Conservation (phyloP, 2,329 filamentous ascomycete species). For the Seiridium unicorne region DNA sequence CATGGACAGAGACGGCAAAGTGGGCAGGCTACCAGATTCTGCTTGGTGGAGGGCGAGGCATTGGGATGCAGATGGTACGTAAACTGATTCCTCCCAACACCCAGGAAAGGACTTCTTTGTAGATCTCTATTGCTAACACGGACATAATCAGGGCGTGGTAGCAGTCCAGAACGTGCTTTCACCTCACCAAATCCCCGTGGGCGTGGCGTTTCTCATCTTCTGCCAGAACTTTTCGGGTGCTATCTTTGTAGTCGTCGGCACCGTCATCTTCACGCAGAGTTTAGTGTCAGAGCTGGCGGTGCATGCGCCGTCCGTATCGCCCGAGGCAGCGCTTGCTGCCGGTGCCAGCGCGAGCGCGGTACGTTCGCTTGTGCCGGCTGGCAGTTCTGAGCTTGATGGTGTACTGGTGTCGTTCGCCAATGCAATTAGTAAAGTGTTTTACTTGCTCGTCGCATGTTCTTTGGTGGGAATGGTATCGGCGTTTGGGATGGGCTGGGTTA, state of each 20-base stretch:
- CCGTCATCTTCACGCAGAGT: slow-evolving; percentile 26
- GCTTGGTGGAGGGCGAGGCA: slow-evolving; percentile 21
- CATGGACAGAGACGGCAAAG: slow-evolving; percentile 18
- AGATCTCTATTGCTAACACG: background rate
- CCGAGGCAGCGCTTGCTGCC: slow-evolving; percentile 20
- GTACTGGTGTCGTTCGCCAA: slow-evolving; percentile 21
- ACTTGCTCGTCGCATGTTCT: slow-evolving; percentile 22
- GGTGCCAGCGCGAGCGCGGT: slow-evolving; percentile 26
- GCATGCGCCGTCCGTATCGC: slow-evolving; percentile 22
- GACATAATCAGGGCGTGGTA: slow-evolving; percentile 16
- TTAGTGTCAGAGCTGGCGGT: slow-evolving; percentile 16
- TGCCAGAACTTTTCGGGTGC: slow-evolving; percentile 24
- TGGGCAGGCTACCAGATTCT: slow-evolving; percentile 29
- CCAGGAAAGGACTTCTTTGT: too few relatives aligned
- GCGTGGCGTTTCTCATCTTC: slow-evolving; percentile 26
- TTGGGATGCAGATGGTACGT: slow-evolving; percentile 21
- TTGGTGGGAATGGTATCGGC: slow-evolving; percentile 20
- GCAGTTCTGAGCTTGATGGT: slow-evolving; percentile 22
- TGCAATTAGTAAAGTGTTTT: slow-evolving; percentile 23
- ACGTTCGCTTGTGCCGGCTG: slow-evolving; percentile 21
- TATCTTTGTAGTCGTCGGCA: slow-evolving; percentile 24
- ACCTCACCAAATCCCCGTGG: slow-evolving; percentile 21
- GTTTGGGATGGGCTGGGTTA: slow-evolving; percentile 26
- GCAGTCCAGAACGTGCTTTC: slow-evolving; percentile 26
- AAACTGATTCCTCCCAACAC: too few relatives aligned